Conservation (phyloP, 2,329 filamentous ascomycete genomes). For the Diaporthe humulicola region DNA sequence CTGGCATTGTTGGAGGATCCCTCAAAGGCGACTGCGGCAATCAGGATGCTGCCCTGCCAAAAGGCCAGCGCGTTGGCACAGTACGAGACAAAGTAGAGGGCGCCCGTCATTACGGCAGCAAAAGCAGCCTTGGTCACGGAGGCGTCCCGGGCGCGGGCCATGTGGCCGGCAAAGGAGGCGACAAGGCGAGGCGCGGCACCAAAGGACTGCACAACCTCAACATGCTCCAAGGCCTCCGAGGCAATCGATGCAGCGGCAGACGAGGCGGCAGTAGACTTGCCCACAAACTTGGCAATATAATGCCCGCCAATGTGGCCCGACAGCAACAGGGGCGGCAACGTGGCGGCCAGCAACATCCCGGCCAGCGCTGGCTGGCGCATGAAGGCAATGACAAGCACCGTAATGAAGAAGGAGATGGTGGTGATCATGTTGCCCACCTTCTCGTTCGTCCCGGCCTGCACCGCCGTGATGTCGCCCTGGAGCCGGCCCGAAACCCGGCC, state of each 20-base stretch:
- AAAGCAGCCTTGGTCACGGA: neutral
- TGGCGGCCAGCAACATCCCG: slow-evolving; percentile 1
- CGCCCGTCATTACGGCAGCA: neutral
- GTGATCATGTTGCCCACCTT: slow-evolving; percentile 7
- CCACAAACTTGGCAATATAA: neutral
- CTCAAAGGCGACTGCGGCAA: neutral
- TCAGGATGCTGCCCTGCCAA: slow-evolving; percentile 6
- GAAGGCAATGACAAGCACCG: neutral
- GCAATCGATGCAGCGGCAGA: neutral
- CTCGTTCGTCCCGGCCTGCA: slow-evolving; percentile 9
- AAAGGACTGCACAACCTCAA: slow-evolving; percentile 5
- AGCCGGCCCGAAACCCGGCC: neutral
- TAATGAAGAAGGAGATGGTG: neutral
- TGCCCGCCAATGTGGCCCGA: neutral
- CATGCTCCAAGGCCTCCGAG: neutral
- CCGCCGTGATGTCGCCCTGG: neutral
- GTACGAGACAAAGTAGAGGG: slow-evolving; percentile 4
- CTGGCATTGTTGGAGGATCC: neutral
- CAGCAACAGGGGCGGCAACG: neutral
- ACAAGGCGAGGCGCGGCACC: slow-evolving; percentile 3
- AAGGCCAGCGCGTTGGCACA: slow-evolving; percentile 5
- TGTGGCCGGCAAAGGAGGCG: neutral
- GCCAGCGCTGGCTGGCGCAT: slow-evolving; percentile 4
- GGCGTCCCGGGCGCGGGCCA: neutral
- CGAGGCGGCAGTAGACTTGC: neutral